Evolutionary conservation across 768 basidiomycete species (phyloP), one percentile per base, ranked within the genome.

Genomic region (Trametes coccinea): DNA sequence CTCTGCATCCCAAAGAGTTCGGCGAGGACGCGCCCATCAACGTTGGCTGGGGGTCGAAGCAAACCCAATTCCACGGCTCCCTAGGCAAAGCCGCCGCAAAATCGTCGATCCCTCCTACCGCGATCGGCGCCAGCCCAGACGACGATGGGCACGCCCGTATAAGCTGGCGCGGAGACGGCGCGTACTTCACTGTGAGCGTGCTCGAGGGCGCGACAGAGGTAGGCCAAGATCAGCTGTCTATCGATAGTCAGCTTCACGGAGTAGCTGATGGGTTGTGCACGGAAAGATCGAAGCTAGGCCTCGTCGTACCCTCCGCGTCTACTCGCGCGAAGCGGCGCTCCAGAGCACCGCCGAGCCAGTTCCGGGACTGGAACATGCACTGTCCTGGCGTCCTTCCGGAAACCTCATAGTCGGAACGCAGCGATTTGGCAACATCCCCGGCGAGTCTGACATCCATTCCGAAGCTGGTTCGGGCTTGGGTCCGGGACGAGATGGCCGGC

Each of bases 51-150:
- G 97, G 97, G 43, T 91, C 92, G 2, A 96, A 95, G 70, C 83
- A 91, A 72, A 98, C 97, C 0, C 97, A 99, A 70, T 99, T 99
- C 71, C 95, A 98, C 67, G 97, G 97, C 9, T 96, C 95, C 0
- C 78, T 93, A 4, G 96, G 97, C 16, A 98, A 98, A 72, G 76
- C 83, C 2, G 90, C 90, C 27, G 92, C 93, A 0, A 82, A 85
- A 63, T 79, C 82, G 30, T 65, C 63, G 30, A 76, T 81, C 5
- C 63, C 72, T 11, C 66, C 75, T 14, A 67, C 75, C 39, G 69
- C 74, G 34, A 76, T 83, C 17, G 81, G 82, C 22, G 76, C 79
- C 7, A 87, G 85, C 65, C 86, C 87, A 2, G 84, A 87, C 62
- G 94, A 98, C 66, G 88, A 94, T 56, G 72, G 67, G 2, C 70